Percentiles rank a stretch among this genome's conserved stretches.
phyloP scores from a whole-genome alignment of 805 yeast species.

The Pichia gijzeniarum region DNA sequence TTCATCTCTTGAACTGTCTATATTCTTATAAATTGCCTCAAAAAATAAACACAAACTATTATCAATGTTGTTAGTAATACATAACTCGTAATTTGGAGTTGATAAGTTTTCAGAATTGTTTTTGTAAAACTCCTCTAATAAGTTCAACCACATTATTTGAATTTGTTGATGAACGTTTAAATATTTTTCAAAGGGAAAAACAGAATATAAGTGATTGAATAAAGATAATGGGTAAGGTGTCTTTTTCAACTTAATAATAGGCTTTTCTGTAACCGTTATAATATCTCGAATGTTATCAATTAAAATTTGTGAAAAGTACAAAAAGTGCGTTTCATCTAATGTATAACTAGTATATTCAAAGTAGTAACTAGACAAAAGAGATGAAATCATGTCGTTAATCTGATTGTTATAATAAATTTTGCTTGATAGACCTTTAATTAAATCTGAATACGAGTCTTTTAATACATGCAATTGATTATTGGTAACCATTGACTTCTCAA shows the following conservation, averaged over 20 bases:
- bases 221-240: constrained; percentile 37
- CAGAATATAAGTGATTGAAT: constrained; percentile 36
- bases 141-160: constrained; percentile 35
- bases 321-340: constrained; percentile 12
- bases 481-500: constrained; percentile 35
- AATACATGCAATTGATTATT: constrained; percentile 29
- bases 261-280: constrained; percentile 22
- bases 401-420: constrained; percentile 87
- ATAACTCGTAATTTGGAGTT: constrained; percentile 37
- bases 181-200: constrained; percentile 18
- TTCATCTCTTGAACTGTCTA: constrained; percentile 18
- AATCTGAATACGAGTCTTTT: constrained; percentile 38
- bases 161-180: constrained; percentile 23
- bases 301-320: constrained; percentile 17
- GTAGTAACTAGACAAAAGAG: constrained; percentile 44
- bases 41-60: constrained; percentile 38
- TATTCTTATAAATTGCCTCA: constrained; percentile 18
- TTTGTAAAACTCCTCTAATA: constrained; percentile 31
- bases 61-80: constrained; percentile 34
- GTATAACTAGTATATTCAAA: constrained; percentile 22
- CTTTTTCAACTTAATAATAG: constrained; percentile 31
- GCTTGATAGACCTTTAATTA: constrained; percentile 64
- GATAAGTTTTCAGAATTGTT: constrained; percentile 13
- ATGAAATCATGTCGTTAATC: constrained; percentile 71
- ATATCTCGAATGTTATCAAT: constrained; percentile 25